These are phyloP conservation scores for Aspergillus awamori DNA, from an alignment of 2,329 filamentous ascomycete genomes.

Conservation along the genomic window DNA sequence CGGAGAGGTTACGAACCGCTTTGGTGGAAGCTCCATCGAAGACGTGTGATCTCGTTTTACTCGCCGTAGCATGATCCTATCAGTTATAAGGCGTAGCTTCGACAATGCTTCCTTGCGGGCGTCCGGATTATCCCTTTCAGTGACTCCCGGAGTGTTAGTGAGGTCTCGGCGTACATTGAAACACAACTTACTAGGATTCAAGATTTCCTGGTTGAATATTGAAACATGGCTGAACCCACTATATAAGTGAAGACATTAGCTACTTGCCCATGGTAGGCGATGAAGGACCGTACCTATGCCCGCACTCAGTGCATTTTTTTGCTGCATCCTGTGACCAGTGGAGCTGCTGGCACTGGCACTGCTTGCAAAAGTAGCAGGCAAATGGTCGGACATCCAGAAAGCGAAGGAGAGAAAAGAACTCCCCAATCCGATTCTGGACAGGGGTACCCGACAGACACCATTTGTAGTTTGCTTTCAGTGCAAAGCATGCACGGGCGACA, in stretches of 20 bases:
- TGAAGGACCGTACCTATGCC: constrained; percentile 51
- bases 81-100: constrained; percentile 85
- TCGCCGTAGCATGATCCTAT: constrained; percentile 92
- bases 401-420: constrained; percentile 91
- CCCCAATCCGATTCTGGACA: constrained; percentile 93
- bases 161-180: constrained; percentile 48
- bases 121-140: constrained; percentile 56
- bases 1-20: constrained; percentile 59
- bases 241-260: constrained; percentile 18
- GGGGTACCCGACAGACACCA: constrained; percentile 97
- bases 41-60: constrained; percentile 92
- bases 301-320: constrained; percentile 71
- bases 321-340: constrained; percentile 80
- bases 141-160: constrained; percentile 45
- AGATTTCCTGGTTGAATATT: constrained; percentile 90
- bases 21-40: constrained; percentile 94
- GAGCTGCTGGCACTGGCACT: constrained; percentile 75
- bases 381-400: constrained; percentile 90
- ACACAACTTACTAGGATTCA: constrained; percentile 67
- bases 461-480: constrained; percentile 81
- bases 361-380: constrained; percentile 90
- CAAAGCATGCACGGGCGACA: constrained; percentile 93
- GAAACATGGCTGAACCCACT: constrained; percentile 70
- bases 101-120: constrained; percentile 70
- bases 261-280: background rate